These are phyloP conservation scores for Trypanosomatidae sp. DNA, from an alignment of 208 protist genomes.

Conservation along the genomic window DNA sequence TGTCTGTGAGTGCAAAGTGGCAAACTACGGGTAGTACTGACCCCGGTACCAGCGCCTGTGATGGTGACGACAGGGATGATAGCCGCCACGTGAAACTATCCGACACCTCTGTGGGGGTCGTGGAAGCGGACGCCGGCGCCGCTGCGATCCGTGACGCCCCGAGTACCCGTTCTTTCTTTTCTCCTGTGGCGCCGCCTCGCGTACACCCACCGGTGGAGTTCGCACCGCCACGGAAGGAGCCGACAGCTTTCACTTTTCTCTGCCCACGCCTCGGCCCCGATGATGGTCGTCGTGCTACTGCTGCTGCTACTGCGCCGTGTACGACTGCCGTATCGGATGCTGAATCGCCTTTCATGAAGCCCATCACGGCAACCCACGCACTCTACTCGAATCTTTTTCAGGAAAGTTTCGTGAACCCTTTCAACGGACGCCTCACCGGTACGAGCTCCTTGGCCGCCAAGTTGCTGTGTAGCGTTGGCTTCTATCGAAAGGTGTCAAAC, in stretches of 20 bases:
- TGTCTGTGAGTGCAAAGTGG: neutral
- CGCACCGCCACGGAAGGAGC: neutral
- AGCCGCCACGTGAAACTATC: neutral
- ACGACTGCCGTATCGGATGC: neutral
- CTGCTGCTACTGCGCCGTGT: neutral
- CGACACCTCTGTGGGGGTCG: neutral
- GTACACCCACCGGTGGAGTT: constrained; percentile 7
- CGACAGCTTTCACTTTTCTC: neutral
- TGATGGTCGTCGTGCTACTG: neutral
- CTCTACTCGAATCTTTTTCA: constrained; percentile 9
- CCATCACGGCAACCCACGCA: neutral
- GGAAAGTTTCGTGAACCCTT: constrained; percentile 66
- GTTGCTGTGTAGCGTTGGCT: constrained; percentile 52
- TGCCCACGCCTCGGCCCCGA: neutral
- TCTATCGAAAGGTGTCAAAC: constrained; percentile 47
- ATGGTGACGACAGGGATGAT: neutral
- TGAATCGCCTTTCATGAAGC: neutral
- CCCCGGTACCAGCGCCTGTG: neutral
- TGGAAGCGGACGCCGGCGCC: neutral
- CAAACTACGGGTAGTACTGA: neutral
- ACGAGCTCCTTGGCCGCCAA: constrained; percentile 18
- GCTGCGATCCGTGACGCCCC: neutral
- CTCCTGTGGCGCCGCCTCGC: neutral
- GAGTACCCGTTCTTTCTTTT: neutral
- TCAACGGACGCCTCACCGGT: constrained; percentile 54